phyloP scores from a whole-genome alignment of 129 eudicot genomes.

The Tagetes patula region DNA sequence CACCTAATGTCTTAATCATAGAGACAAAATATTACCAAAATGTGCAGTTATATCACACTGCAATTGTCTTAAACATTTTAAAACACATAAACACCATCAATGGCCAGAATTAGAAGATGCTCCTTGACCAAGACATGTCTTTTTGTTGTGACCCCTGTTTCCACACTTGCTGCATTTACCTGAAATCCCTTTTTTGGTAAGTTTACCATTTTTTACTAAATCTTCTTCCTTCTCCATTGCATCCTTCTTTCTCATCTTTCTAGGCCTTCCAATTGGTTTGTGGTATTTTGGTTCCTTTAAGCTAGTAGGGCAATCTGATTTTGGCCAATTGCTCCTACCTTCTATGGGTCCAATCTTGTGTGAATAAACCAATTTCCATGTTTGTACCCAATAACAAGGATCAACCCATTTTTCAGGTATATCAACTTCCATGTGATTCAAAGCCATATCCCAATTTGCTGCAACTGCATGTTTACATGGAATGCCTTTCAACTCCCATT shows the following conservation, averaged over 20 bases:
- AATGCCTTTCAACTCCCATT: not conserved
- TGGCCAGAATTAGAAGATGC: too few species aligned
- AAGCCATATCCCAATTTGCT: not conserved
- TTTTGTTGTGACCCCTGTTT: not conserved
- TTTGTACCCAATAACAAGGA: not conserved
- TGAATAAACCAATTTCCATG: not conserved
- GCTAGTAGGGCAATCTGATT: not conserved
- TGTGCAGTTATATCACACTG: too few species aligned
- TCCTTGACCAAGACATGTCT: not conserved
- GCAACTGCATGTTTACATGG: not conserved
- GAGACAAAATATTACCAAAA: too few species aligned
- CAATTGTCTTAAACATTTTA: too few species aligned
- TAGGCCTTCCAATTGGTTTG: not conserved
- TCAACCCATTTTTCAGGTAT: not conserved
- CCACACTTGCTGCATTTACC: not conserved
- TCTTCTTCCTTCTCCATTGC: not conserved
- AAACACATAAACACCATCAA: too few species aligned
- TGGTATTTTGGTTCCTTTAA: not conserved
- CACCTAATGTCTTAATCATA: too few species aligned
- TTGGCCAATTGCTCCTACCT: not conserved
- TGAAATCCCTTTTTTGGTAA: not conserved
- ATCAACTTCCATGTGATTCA: not conserved
- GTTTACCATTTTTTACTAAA: not conserved
- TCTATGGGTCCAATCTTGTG: not conserved
- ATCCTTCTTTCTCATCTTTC: not conserved